phyloP scores from a whole-genome alignment of 169 alveolate genomes.

The Blepharisma undulans region DNA sequence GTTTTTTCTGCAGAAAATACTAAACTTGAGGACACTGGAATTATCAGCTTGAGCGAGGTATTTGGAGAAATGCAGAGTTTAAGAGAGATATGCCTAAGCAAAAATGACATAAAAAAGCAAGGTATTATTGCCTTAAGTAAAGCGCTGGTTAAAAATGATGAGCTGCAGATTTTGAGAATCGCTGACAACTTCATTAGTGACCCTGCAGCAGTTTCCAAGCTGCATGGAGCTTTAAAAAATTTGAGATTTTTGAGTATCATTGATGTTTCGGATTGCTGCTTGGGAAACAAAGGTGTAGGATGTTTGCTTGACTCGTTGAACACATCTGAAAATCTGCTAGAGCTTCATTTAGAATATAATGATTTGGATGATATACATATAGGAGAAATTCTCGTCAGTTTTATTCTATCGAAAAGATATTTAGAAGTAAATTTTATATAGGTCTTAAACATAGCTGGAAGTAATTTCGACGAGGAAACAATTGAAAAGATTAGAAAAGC shows the following conservation, averaged over 20 bases:
- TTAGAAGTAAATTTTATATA: not conserved
- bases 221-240: not conserved
- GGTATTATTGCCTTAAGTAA: not conserved
- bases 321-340: not conserved
- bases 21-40: conserved; percentile 24
- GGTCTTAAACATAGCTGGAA: not conserved
- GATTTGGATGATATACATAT: conserved; percentile 13
- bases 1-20: conserved; percentile 23
- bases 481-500: not conserved
- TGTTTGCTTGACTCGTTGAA: not conserved
- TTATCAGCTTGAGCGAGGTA: not conserved
- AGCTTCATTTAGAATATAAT: conserved; percentile 3
- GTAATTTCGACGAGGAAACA: not conserved
- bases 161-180: not conserved
- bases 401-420: not conserved
- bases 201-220: not conserved
- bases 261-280: conserved; percentile 4
- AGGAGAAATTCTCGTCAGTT: not conserved
- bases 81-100: not conserved
- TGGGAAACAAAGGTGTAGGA: conserved; percentile 18
- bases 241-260: not conserved
- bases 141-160: not conserved
- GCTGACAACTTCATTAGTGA: not conserved
- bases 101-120: conserved; percentile 12
- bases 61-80: conserved; percentile 13